Evolutionary conservation across 129 eudicot species (phyloP), one percentile per base, ranked within the genome.

Genomic region (Pulicaria dysenterica): DNA sequence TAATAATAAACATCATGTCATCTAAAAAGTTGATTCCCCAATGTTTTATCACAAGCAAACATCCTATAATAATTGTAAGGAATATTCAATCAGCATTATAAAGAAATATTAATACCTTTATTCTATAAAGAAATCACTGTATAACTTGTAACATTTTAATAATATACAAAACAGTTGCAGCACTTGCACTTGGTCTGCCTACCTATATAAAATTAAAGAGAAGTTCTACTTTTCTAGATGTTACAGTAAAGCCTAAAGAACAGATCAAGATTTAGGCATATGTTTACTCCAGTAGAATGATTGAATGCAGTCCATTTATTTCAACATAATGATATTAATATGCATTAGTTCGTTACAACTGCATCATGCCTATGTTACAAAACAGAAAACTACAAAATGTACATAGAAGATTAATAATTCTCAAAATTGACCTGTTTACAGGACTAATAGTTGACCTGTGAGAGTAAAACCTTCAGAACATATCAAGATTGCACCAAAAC

Each of bases 1-100:
- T 12, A 49, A 68, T 31, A 53, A 55, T 16, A 48, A 80, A 15
- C 54, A 59, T 42, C 53, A 49, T 57, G 15, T 58, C 40, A 62
- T 40, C 69, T 44, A 51, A 11, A 70, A 44, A 72, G 73, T 31
- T 37, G 48, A 69, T 73, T 57, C 80, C 69, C 68, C 51, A 50
- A 53, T 12, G 17, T 42, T 41, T 10, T 51, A 64, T 74, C 17
- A 63, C 43, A 74, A 12, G 16, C 6, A 46, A 75, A 31, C 64
- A 75, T 42, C 58, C n/a, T 67, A 75, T 19, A 11, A 65, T 14
- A 65, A 63, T 58, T 58, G 46, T 55, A 70, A 39, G 64, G 75
- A 14, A 72, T 72, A 60, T 72, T 57, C 53, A 70, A 6, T 72
- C 75, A 17, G 51, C 56, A 36, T n/a, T 43, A 57, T 41, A 45